These are phyloP conservation scores for Apiospora aurea DNA, from an alignment of 2,329 filamentous ascomycete species.

Conservation along the genomic window DNA sequence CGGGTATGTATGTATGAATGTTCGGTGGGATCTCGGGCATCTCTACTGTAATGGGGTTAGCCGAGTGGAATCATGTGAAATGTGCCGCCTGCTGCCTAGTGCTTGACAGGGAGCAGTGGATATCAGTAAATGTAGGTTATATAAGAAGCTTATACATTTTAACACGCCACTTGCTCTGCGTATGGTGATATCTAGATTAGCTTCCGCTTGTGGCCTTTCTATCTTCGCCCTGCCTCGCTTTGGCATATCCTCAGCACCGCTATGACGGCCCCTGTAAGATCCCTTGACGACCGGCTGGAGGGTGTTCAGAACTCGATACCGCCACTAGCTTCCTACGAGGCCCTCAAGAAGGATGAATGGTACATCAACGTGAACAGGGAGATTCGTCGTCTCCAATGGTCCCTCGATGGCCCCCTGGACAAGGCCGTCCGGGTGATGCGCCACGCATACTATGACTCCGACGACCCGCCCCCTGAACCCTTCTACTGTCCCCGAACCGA, in stretches of 20 bases:
- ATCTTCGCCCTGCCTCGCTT: too few species aligned
- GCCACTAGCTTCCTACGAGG: background rate
- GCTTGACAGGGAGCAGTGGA: background rate
- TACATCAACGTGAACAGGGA: background rate
- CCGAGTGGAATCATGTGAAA: background rate
- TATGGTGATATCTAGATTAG: background rate
- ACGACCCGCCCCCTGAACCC: background rate
- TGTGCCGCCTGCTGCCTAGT: background rate
- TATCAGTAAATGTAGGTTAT: background rate
- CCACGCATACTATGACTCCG: background rate
- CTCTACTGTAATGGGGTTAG: background rate
- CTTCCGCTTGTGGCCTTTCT: background rate
- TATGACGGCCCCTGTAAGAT: background rate
- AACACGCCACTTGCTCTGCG: too few species aligned
- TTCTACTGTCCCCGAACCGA: background rate
- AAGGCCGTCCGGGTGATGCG: background rate
- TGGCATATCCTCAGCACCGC: too few species aligned
- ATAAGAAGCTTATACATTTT: background rate
- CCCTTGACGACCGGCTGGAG: background rate
- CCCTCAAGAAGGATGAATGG: background rate
- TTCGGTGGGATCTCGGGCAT: background rate
- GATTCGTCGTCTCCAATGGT: background rate
- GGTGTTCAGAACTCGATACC: background rate
- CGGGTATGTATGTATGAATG: too few species aligned
- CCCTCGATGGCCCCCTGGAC: background rate